These are phyloP conservation scores for Saposhnikovia divaricata DNA, from an alignment of 129 eudicot species.

Conservation along the genomic window DNA sequence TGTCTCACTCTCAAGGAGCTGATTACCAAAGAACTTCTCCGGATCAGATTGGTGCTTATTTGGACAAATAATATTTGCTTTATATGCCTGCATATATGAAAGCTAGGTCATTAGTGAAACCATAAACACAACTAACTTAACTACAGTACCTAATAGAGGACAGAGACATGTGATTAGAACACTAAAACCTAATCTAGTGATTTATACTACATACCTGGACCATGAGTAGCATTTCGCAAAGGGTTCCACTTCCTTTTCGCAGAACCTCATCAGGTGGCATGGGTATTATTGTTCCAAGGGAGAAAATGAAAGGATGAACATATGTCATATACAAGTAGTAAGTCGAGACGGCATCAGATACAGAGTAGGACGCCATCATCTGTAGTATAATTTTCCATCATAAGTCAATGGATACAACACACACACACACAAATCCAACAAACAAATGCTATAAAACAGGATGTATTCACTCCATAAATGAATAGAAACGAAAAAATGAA, in stretches of 20 bases:
- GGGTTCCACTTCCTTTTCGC: constrained; percentile 99
- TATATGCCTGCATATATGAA: constrained; percentile 65
- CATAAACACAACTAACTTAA: not conserved
- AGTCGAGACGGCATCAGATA: constrained; percentile 97
- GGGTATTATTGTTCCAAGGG: constrained; percentile 96
- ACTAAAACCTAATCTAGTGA: not conserved
- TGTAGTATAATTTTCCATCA: constrained; percentile 24
- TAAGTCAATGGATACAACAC: not conserved
- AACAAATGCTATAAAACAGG: not conserved
- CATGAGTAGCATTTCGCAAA: constrained; percentile 99
- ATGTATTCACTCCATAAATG: not conserved
- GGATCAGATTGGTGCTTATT: constrained; percentile 98
- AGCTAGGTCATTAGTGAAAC: not conserved
- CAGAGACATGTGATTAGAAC: not conserved
- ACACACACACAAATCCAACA: not conserved
- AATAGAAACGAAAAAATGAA: not conserved
- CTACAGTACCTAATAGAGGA: not conserved
- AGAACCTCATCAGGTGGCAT: constrained; percentile 99
- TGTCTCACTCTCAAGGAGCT: constrained; percentile 95
- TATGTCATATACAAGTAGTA: constrained; percentile 98
- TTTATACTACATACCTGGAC: constrained; percentile 62
- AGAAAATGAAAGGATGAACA: constrained; percentile 96
- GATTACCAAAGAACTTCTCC: constrained; percentile 71
- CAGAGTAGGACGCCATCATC: constrained; percentile 99
- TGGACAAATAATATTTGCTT: constrained; percentile 93